Conservation (phyloP, 345 rosid genomes). For the Gossypium stocksii region DNA sequence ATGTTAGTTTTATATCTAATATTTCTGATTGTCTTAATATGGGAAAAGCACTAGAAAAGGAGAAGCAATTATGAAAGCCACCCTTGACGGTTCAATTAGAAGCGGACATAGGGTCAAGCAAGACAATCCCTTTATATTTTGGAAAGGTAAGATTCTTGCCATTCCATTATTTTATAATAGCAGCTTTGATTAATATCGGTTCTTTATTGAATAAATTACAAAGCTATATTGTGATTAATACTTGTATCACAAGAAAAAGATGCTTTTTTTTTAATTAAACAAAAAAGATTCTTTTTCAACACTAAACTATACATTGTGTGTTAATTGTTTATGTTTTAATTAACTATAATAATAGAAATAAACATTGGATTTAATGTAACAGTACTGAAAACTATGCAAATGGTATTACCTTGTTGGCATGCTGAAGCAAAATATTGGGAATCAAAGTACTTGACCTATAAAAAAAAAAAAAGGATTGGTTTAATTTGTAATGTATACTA, state of each 20-base stretch:
- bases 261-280: not conserved
- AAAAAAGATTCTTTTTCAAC: not conserved
- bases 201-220: not conserved
- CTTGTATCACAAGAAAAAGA: conserved; percentile 8
- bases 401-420: not conserved
- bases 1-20: not conserved
- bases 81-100: not conserved
- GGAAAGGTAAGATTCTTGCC: conserved; percentile 30
- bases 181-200: not conserved
- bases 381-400: not conserved
- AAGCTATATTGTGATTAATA: conserved; percentile 8
- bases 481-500: not conserved
- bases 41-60: not conserved
- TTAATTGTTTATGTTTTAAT: not conserved
- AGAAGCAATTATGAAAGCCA: not conserved
- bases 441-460: not conserved
- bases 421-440: not conserved
- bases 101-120: not conserved
- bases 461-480: not conserved
- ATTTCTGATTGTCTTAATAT: not conserved
- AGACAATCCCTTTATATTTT: conserved; percentile 1
- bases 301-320: not conserved
- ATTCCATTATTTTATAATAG: not conserved
- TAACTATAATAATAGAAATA: not conserved
- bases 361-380: not conserved